Evolutionary conservation across 2,329 filamentous ascomycete genomes (phyloP).

Genomic region (Kalaharituber pfeilii): DNA sequence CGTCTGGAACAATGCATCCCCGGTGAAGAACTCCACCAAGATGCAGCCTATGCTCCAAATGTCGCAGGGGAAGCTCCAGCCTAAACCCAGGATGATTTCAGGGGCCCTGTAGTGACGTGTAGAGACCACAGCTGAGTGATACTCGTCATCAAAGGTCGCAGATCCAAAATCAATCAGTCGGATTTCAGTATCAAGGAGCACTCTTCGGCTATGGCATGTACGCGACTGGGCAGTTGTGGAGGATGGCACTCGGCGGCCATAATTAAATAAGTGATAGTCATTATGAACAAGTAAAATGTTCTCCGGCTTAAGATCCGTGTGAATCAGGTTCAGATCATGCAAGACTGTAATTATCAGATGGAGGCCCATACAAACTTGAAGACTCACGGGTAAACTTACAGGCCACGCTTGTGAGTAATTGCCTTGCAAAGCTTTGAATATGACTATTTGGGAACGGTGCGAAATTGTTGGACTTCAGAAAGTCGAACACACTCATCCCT

Average conservation of each 20-base stretch:
- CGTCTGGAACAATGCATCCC: conserved; percentile 53
- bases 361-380: neutral
- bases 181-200: conserved; percentile 51
- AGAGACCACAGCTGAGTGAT: conserved; percentile 53
- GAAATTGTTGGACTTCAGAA: conserved; percentile 86
- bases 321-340: conserved; percentile 91
- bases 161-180: conserved; percentile 55
- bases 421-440: conserved; percentile 90
- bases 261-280: conserved; percentile 51
- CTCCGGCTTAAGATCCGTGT: conserved; percentile 62
- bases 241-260: conserved; percentile 51
- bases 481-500: conserved; percentile 95
- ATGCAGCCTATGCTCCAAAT: conserved; percentile 62
- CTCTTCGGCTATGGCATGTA: conserved; percentile 45
- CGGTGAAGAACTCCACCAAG: conserved; percentile 54
- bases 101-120: conserved; percentile 53
- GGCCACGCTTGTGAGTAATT: conserved; percentile 93
- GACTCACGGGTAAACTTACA: conserved; percentile 43
- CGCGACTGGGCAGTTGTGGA: conserved; percentile 43
- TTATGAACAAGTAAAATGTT: conserved; percentile 51
- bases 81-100: conserved; percentile 52
- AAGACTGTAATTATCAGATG: conserved; percentile 42
- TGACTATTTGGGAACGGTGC: conserved; percentile 97
- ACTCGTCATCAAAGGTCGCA: conserved; percentile 55
- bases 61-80: conserved; percentile 55